Evolutionary conservation across 768 basidiomycete genomes (phyloP), one percentile per base, ranked within the genome.

Genomic region (Panus rudis): DNA sequence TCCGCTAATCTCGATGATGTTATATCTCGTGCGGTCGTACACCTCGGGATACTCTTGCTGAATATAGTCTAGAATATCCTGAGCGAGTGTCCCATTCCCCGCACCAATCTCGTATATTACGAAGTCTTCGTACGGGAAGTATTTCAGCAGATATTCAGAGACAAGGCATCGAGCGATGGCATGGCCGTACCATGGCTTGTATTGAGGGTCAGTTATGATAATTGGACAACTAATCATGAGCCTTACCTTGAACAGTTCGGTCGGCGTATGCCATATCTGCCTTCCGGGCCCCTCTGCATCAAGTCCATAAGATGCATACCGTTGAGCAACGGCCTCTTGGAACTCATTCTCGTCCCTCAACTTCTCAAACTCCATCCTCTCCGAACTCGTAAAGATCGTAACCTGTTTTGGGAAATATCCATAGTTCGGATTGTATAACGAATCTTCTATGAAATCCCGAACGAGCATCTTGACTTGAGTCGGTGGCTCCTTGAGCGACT

Each of bases 221-320:
- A n/a, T 20, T 23, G 11, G 27, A 41, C 27, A 22, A 28, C 37
- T 12, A 24, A 30, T 13, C 39, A 27, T 39, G 47, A 39, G 20
- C 60, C 73, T 39, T 55, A 93, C 96, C 79, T 93, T 92, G 72
- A 99, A 97, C 23, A 99, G 64, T 58, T 98, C 96, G 0, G 92
- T 94, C 1, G 96, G 96, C 2, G 96, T 99, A 63, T 99, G 96
- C 96, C 96, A 99, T 42, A 99, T 68, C 65, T 99, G 94, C 55
- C 79, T 75, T 5, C 92, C 89, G 17, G 83, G 81, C 8, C 84
- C 85, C 27, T 78, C 70, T 49, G 66, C 71, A 53, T 80, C 75
- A 23, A 67, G 64, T 13, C 84, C 84, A 55, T 89, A 86, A 17
- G 73, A 69, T 37, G 75, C 72, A 58, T 97, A 98, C 51, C 79